phyloP scores from a whole-genome alignment of 371 early-diverging fungal species.

The Mortierella sp. region DNA sequence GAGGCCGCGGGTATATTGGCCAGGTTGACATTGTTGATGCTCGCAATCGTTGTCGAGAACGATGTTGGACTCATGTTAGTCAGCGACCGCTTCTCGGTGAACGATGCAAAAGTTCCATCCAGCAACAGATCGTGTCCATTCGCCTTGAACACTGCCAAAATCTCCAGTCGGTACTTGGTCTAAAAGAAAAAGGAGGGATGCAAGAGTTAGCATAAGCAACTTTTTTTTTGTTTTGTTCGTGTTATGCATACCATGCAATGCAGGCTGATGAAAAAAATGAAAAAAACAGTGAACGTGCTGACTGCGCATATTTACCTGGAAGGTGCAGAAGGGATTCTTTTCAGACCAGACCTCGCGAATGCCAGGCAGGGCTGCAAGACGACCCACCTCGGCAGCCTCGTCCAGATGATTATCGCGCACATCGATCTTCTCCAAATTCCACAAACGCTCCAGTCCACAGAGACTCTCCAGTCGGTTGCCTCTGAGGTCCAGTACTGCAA shows the following conservation, averaged over 20 bases:
- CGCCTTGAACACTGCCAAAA: slow-evolving; percentile 65
- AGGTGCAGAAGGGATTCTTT: slow-evolving; percentile 69
- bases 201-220: background rate
- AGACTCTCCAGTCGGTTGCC: slow-evolving; percentile 74
- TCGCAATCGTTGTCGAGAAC: slow-evolving; percentile 43
- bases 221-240: background rate
- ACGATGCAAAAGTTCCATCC: slow-evolving; percentile 69
- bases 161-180: slow-evolving; percentile 69
- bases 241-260: slow-evolving; percentile 10
- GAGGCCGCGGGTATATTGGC: slow-evolving; percentile 55
- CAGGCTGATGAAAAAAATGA: background rate
- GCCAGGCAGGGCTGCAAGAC: slow-evolving; percentile 68
- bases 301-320: slow-evolving; percentile 58
- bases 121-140: slow-evolving; percentile 65
- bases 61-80: slow-evolving; percentile 33
- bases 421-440: slow-evolving; percentile 78
- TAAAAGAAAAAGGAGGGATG: slow-evolving; percentile 29
- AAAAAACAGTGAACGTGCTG: background rate
- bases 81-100: slow-evolving; percentile 59
- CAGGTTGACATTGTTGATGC: slow-evolving; percentile 38
- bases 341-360: slow-evolving; percentile 72
- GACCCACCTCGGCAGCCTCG: slow-evolving; percentile 69
- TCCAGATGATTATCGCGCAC: slow-evolving; percentile 76
- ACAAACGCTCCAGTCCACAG: slow-evolving; percentile 76
- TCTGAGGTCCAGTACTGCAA: slow-evolving; percentile 73